Percentiles rank a stretch among this genome's conserved stretches.
These are phyloP conservation scores for Colletotrichum horii DNA, from an alignment of 2,329 filamentous ascomycete species.

Conservation along the genomic window DNA sequence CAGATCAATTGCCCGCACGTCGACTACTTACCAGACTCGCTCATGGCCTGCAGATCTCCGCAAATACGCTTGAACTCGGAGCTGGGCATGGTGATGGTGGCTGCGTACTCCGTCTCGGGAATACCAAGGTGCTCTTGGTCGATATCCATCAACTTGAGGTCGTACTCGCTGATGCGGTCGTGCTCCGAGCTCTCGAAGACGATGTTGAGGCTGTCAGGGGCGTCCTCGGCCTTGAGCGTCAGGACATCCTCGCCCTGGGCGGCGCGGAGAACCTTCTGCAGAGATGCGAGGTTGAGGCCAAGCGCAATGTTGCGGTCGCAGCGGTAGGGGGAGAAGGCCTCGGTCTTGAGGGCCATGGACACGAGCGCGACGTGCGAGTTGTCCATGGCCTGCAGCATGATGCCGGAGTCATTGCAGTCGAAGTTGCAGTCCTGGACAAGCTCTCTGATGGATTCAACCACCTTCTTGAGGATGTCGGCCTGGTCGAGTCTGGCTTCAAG, in stretches of 20 bases:
- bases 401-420: slow-evolving; percentile 99
- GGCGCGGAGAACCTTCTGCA: slow-evolving; percentile 96
- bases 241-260: slow-evolving; percentile 94
- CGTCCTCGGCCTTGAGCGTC: slow-evolving; percentile 96
- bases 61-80: slow-evolving; percentile 94
- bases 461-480: slow-evolving; percentile 94
- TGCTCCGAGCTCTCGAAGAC: slow-evolving; percentile 89
- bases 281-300: slow-evolving; percentile 93
- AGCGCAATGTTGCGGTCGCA: slow-evolving; percentile 99
- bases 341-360: slow-evolving; percentile 97
- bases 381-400: slow-evolving; percentile 99
- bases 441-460: slow-evolving; percentile 99
- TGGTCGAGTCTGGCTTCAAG: slow-evolving; percentile 98
- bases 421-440: slow-evolving; percentile 99
- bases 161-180: slow-evolving; percentile 96
- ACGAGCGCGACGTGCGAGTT: slow-evolving; percentile 99
- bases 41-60: slow-evolving; percentile 88
- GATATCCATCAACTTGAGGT: slow-evolving; percentile 99
- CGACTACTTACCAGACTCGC: slow-evolving; percentile 81
- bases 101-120: slow-evolving; percentile 97
- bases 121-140: slow-evolving; percentile 99
- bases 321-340: slow-evolving; percentile 92
- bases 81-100: slow-evolving; percentile 87
- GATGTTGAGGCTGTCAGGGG: slow-evolving; percentile 93
- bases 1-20: background rate